Conservation (phyloP, 371 early-diverging fungal species). For the Haplosporangium sp. region DNA sequence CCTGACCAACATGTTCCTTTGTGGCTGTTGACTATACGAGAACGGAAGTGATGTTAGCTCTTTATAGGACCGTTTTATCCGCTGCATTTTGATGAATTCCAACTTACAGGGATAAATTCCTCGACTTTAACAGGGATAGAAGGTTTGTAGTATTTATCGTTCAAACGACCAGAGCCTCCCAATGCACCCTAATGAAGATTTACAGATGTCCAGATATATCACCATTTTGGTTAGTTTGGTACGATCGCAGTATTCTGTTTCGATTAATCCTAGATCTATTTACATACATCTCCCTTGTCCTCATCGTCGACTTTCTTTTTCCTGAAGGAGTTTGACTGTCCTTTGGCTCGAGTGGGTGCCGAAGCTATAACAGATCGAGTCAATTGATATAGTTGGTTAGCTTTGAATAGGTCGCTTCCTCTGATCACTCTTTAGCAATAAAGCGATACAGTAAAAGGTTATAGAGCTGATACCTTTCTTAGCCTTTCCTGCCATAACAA, state of each 20-base stretch:
- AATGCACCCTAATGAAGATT: slow-evolving; percentile 30
- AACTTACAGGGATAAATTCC: slow-evolving; percentile 57
- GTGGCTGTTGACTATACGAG: slow-evolving; percentile 43
- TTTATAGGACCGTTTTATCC: not conserved
- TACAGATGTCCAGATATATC: not conserved
- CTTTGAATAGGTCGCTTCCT: not conserved
- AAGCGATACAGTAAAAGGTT: not conserved
- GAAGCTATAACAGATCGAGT: slow-evolving; percentile 23
- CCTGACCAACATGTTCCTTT: slow-evolving; percentile 43
- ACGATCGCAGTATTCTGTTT: not conserved
- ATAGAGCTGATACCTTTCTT: slow-evolving; percentile 28
- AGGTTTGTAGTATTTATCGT: slow-evolving; percentile 57
- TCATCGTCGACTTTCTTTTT: slow-evolving; percentile 36
- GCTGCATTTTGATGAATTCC: not conserved
- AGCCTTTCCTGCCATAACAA: slow-evolving; percentile 46
- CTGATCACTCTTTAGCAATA: not conserved
- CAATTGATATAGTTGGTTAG: not conserved
- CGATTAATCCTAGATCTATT: not conserved
- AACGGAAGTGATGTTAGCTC: not conserved
- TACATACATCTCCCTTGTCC: slow-evolving; percentile 38
- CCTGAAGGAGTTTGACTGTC: slow-evolving; percentile 54
- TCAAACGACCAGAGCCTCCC: slow-evolving; percentile 50
- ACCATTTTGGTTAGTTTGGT: not conserved
- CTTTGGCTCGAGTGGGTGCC: slow-evolving; percentile 36
- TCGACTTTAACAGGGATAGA: slow-evolving; percentile 53